Conservation (phyloP, 345 rosid genomes). For the Dimocarpus longan region DNA sequence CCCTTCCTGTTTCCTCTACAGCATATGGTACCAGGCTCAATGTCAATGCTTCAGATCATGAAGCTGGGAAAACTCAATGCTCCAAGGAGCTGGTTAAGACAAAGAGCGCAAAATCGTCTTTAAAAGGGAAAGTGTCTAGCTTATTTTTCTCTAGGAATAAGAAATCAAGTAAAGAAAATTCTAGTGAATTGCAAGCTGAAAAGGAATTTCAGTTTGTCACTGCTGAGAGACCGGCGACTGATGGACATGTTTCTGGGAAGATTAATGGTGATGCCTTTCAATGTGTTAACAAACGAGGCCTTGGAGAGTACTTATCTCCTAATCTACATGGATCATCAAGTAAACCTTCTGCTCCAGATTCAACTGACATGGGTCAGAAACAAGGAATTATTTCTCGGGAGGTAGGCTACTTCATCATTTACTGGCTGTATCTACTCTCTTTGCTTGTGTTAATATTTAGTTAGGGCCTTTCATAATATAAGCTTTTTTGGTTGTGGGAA, state of each 20-base stretch:
- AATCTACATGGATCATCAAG: slow-evolving; percentile 33
- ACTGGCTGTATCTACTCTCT: slow-evolving; percentile 4
- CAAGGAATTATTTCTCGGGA: slow-evolving; percentile 38
- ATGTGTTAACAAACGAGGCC: slow-evolving; percentile 28
- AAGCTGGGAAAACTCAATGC: slow-evolving; percentile 40
- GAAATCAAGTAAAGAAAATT: slow-evolving; percentile 62
- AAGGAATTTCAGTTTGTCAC: slow-evolving; percentile 38
- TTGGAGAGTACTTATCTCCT: slow-evolving; percentile 45
- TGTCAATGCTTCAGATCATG: slow-evolving; percentile 47
- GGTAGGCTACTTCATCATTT: slow-evolving; percentile 43
- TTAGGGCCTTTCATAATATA: background rate
- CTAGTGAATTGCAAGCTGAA: slow-evolving; percentile 33
- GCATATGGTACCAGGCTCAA: slow-evolving; percentile 45
- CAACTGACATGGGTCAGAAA: slow-evolving; percentile 29
- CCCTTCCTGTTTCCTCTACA: slow-evolving; percentile 69
- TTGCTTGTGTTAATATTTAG: background rate
- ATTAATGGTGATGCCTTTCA: slow-evolving; percentile 27
- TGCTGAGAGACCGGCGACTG: slow-evolving; percentile 39
- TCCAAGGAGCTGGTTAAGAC: slow-evolving; percentile 52
- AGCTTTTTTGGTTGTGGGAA: background rate
- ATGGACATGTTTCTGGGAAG: slow-evolving; percentile 35
- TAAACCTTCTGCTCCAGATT: slow-evolving; percentile 30
- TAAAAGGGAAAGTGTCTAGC: slow-evolving; percentile 73
- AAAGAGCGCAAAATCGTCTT: slow-evolving; percentile 62
- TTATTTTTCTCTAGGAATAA: slow-evolving; percentile 77